Conservation (phyloP, 2,329 filamentous ascomycete genomes). For the Teratosphaeria nubilosa region DNA sequence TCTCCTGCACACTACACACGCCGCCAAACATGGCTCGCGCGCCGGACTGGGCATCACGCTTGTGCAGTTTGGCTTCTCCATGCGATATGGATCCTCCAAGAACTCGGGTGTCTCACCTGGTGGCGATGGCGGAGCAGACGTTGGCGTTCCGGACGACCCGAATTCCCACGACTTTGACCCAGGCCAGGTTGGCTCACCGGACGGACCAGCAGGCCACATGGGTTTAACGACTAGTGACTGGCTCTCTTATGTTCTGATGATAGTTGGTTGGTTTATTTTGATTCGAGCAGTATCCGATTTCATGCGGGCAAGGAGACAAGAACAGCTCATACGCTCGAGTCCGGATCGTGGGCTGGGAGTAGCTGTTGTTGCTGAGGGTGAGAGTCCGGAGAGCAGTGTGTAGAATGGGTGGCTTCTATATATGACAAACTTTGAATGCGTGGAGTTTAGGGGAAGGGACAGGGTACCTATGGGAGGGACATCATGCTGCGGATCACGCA, state of each 20-base stretch:
- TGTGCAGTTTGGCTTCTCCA: slow-evolving; percentile 93
- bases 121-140: slow-evolving; percentile 12
- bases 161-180: slow-evolving; percentile 86
- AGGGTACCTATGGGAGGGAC: not conserved
- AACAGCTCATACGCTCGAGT: slow-evolving; percentile 85
- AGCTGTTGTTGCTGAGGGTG: slow-evolving; percentile 77
- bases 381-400: slow-evolving; percentile 57
- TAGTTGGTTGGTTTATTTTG: slow-evolving; percentile 94
- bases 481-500: not conserved
- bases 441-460: not conserved
- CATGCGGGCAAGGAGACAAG: slow-evolving; percentile 74
- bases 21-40: slow-evolving; percentile 92
- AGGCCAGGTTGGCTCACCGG: slow-evolving; percentile 47
- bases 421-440: not conserved
- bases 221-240: slow-evolving; percentile 67
- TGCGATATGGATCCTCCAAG: slow-evolving; percentile 52
- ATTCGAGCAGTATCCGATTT: slow-evolving; percentile 92
- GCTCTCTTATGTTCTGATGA: slow-evolving; percentile 88
- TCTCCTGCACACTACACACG: slow-evolving; percentile 93
- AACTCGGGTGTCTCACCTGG: slow-evolving; percentile 4
- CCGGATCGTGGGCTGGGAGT: slow-evolving; percentile 79
- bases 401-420: slow-evolving; percentile 11
- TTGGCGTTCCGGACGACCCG: slow-evolving; percentile 64
- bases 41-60: slow-evolving; percentile 90
- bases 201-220: slow-evolving; percentile 23